These are phyloP conservation scores for Colletotrichum sp. DNA, from an alignment of 2,329 filamentous ascomycete genomes.

Conservation along the genomic window DNA sequence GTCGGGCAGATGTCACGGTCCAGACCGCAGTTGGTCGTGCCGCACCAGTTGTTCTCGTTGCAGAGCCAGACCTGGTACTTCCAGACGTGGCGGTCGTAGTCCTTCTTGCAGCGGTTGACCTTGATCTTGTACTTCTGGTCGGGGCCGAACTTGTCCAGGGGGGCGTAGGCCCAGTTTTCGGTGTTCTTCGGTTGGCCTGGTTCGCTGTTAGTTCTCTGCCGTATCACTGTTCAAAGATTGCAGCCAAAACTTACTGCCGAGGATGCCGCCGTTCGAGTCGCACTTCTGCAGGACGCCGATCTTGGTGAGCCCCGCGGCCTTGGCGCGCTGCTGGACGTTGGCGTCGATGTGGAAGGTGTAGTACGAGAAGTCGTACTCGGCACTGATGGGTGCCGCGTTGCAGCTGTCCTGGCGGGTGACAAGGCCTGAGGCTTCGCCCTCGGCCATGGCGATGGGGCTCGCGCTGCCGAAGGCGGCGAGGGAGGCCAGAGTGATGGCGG, in stretches of 20 bases:
- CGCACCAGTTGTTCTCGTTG: not conserved
- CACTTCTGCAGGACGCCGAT: not conserved
- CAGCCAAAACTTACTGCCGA: not conserved
- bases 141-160: not conserved
- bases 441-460: not conserved
- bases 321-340: not conserved
- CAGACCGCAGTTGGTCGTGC: not conserved
- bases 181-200: not conserved
- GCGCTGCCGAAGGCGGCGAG: not conserved
- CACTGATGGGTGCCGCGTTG: not conserved
- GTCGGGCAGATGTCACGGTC: not conserved
- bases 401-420: not conserved
- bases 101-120: slow-evolving; percentile 1
- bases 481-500: not conserved
- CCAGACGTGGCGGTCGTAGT: not conserved
- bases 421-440: not conserved
- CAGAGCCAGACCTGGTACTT: slow-evolving; percentile 3
- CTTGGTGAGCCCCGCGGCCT: not conserved
- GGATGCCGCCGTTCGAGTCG: not conserved
- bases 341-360: not conserved
- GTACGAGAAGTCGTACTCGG: not conserved
- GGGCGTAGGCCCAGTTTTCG: not conserved
- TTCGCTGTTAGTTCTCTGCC: no score
- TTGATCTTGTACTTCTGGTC: not conserved
- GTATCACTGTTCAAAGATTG: no score